phyloP scores from a whole-genome alignment of 192 early-diverging fungal genomes.

The Lobosporangium transversale region DNA sequence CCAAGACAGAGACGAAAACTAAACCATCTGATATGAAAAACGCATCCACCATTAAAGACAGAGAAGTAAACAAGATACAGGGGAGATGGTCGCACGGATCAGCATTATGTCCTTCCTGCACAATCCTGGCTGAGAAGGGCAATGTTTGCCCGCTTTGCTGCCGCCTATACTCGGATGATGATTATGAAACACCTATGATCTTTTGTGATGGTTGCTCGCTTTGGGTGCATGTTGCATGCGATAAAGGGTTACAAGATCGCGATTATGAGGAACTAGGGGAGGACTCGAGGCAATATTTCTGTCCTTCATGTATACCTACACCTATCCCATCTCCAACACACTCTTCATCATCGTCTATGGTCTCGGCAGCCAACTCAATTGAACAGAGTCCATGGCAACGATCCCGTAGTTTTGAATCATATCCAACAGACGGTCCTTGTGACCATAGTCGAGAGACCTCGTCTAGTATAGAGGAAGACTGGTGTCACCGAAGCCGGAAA shows the following conservation, averaged over 20 bases:
- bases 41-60: neutral
- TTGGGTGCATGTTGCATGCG: constrained; percentile 71
- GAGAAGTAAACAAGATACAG: neutral
- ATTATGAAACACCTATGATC: constrained; percentile 67
- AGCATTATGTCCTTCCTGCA: constrained; percentile 62
- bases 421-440: neutral
- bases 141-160: constrained; percentile 68
- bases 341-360: constrained; percentile 33
- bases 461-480: constrained; percentile 12
- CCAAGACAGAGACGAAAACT: neutral
- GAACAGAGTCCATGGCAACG: constrained; percentile 28
- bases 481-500: constrained; percentile 5
- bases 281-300: constrained; percentile 66
- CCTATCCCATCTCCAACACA: constrained; percentile 31
- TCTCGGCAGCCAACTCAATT: constrained; percentile 21
- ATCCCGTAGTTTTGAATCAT: neutral
- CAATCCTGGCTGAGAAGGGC: constrained; percentile 57
- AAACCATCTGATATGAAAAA: neutral
- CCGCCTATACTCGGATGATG: constrained; percentile 58
- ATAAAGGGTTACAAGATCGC: constrained; percentile 52
- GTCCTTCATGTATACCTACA: constrained; percentile 58
- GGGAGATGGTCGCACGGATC: constrained; percentile 61
- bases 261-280: constrained; percentile 69
- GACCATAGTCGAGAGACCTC: constrained; percentile 2
- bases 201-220: constrained; percentile 68